Conservation (phyloP, 371 early-diverging fungal genomes). For the Lichtheimia ramosa region DNA sequence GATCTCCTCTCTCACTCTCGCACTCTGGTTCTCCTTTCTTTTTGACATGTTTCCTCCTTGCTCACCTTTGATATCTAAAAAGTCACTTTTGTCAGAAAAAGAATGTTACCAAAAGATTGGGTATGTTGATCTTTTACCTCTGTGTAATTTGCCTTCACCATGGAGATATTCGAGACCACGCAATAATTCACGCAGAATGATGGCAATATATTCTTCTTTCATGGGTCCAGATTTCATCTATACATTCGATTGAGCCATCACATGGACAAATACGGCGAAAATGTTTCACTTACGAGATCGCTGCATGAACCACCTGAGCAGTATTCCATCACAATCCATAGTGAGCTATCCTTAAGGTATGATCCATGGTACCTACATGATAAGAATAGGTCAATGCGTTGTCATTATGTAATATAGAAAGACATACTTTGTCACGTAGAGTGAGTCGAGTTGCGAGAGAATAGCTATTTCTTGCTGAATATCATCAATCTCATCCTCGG, state of each 20-base stretch:
- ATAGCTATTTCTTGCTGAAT: conserved; percentile 97
- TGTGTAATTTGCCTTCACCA: conserved; percentile 90
- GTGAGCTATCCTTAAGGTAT: conserved; percentile 76
- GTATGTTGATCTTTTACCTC: conserved; percentile 55
- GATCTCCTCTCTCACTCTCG: neutral
- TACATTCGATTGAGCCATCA: neutral
- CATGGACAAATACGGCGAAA: too few species aligned
- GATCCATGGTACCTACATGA: conserved; percentile 73
- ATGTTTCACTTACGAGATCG: conserved; percentile 67
- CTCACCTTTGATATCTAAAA: conserved; percentile 75
- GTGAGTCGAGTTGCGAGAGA: conserved; percentile 91
- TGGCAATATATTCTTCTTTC: conserved; percentile 88
- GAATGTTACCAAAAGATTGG: neutral
- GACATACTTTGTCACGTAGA: conserved; percentile 82
- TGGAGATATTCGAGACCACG: conserved; percentile 96
- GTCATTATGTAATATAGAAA: neutral
- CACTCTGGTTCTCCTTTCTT: too few species aligned
- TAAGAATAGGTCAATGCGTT: neutral
- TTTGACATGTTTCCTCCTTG: neutral
- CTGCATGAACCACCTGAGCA: conserved; percentile 90
- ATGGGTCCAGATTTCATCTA: conserved; percentile 81
- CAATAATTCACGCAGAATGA: conserved; percentile 88
- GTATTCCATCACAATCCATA: conserved; percentile 96
- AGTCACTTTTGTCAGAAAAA: neutral
- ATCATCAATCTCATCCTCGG: conserved; percentile 98